Evolutionary conservation across 306 rosid genomes (phyloP).

Genomic region (Inga oerstediana): DNA sequence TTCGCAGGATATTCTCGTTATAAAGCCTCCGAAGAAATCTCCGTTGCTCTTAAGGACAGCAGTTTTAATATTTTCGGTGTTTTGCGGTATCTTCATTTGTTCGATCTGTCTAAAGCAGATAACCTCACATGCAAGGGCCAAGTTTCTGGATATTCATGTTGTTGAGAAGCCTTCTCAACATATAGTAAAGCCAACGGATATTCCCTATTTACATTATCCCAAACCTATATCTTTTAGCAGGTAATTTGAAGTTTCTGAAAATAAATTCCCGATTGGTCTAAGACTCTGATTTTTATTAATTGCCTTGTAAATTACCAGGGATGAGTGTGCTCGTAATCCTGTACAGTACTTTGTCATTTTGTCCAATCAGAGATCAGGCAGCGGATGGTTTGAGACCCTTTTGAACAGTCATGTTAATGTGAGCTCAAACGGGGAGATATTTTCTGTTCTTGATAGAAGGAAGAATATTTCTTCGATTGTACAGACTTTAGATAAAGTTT

Average conservation of each 20-base stretch:
- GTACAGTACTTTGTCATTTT: slow-evolving; percentile 78
- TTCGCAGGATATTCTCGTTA: slow-evolving; percentile 66
- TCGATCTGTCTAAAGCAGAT: slow-evolving; percentile 77
- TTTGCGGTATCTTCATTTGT: slow-evolving; percentile 68
- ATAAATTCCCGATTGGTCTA: background rate
- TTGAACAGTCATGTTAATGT: slow-evolving; percentile 80
- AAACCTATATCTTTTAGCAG: slow-evolving; percentile 83
- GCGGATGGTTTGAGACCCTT: slow-evolving; percentile 98
- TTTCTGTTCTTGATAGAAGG: slow-evolving; percentile 73
- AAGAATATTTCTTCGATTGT: slow-evolving; percentile 66
- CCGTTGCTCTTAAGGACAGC: slow-evolving; percentile 62
- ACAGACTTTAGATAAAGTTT: slow-evolving; percentile 77
- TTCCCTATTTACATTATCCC: slow-evolving; percentile 67
- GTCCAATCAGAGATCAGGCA: slow-evolving; percentile 94
- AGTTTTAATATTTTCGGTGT: slow-evolving; percentile 69
- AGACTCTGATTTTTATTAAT: slow-evolving; percentile 25
- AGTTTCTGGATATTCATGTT: slow-evolving; percentile 47
- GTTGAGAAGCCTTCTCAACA: slow-evolving; percentile 45
- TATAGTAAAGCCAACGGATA: slow-evolving; percentile 34
- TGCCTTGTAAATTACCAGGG: slow-evolving; percentile 51
- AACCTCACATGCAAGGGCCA: slow-evolving; percentile 51
- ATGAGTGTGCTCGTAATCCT: slow-evolving; percentile 79
- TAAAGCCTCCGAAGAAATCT: slow-evolving; percentile 81
- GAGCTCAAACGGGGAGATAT: slow-evolving; percentile 92
- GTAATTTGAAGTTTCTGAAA: slow-evolving; percentile 44